Evolutionary conservation across 2,329 filamentous ascomycete genomes (phyloP), one percentile per base, ranked within the genome.

Genomic region (Drechslerella stenobrocha): DNA sequence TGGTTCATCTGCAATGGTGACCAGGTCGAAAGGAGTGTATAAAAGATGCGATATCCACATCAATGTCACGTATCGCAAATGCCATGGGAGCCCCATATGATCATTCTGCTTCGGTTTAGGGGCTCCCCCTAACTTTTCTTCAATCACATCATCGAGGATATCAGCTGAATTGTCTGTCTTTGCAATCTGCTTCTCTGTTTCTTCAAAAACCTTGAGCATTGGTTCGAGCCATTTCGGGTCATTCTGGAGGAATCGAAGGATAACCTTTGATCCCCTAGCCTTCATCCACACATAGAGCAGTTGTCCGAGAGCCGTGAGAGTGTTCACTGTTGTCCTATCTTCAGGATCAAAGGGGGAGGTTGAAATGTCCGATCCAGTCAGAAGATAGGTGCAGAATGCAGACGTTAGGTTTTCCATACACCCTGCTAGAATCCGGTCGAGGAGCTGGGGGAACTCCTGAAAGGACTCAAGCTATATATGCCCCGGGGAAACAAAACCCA

Each of bases 261-360:
- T 87, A 52, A 98, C 87, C 76, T 97, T 97, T 75, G 93, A 86
- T 22, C 93, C 92, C 53, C 93, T 84, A 51, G 97, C 87, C 77
- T 98, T 98, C 81, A 90, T 96, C 67, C 98, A 87, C 0, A 87
- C 87, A 75, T 97, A 97, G 32, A 98, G 77, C 1, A 97, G 80
- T 69, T 82, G 84, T 75, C 87, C 89, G 57, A 95, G 85, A 2
- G 89, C 90, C 0, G 85, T 81, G 35, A 69, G 47, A 22, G 56
- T 50, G 8, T 63, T 64, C 30, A 70, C 58, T 4, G 28, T 47
- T 7, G 28, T 56, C 18, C 46, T 59, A n/a, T 58, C 53, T 13
- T 65, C 55, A 8, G 28, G 8, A 24, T 58, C 53, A 3, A 75
- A 73, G 11, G 72, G 74, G 37, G 73, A 72, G 30, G 74, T 26